Evolutionary conservation across 176 grass and related monocot species (phyloP), one percentile per base, ranked within the genome.

Genomic region (Tillandsia leiboldiana): DNA sequence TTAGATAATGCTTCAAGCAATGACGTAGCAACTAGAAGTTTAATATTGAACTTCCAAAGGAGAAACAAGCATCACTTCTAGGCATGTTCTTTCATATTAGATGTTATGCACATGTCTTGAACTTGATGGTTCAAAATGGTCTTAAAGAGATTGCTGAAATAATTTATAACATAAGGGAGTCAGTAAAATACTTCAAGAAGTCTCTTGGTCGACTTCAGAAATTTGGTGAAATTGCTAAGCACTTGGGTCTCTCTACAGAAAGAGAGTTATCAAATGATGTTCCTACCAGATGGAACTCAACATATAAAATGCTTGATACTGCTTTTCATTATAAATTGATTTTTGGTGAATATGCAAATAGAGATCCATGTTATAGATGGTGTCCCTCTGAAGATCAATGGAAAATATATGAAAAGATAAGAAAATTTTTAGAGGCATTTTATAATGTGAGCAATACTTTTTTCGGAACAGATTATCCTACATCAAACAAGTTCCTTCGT

Each of bases 51-150:
- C n/a, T 69, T 33, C 48, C 1, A 69, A 42, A 33, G 17, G 48
- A 15, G 65, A 33, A 9, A 26, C 27, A 42, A 26, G 63, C 24
- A 17, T 27, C 52, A 20, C 52, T 70, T 51, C 7, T 50, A 8
- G 49, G 26, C 22, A 33, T 14, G 29, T 33, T 33, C 29, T 33
- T 33, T 33, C 29, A 33, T 33, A 33, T 33, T 33, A 33, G 29
- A 33, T 69, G 65, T 69, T 69, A n/a, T 69, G 65, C 65, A 20
- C 65, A 69, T 33, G n/a, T 48, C 9, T 42, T 69, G 23, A 69
- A 69, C 20, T 69, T 24, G 13, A 26, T 69, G 13, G n/a, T 69
- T 15, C 20, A 69, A 69, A 3, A 69, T 42, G 20, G 65, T 6
- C 29, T 33, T 33, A 33, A 33, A 33, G 29, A 33, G 3, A 33